A percentile compares a stretch with the other conserved stretches of the same genome.
Conservation (phyloP, 2,329 filamentous ascomycete species). For the Clonostachys solani region DNA sequence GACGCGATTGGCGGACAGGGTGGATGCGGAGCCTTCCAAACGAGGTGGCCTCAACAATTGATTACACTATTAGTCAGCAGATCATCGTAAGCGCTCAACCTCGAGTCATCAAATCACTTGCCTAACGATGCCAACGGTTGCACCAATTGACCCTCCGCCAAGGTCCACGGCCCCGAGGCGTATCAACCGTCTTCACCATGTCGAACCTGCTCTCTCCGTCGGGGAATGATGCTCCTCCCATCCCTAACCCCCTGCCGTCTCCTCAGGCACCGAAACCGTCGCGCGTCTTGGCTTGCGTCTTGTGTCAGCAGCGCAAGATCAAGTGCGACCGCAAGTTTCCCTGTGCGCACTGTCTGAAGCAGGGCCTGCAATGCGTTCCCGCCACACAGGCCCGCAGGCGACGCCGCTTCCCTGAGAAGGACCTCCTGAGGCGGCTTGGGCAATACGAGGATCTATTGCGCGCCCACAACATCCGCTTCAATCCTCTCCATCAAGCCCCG, state of each 20-base stretch:
- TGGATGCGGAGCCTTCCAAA: too few species aligned
- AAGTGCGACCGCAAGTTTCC: slow-evolving; percentile 57
- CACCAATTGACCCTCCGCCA: too few species aligned
- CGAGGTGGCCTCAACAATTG: neutral
- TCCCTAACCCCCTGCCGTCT: too few species aligned
- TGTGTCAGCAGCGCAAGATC: slow-evolving; percentile 59
- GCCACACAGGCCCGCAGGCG: slow-evolving; percentile 22
- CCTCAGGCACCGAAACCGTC: slow-evolving; percentile 10
- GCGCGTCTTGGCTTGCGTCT: slow-evolving; percentile 47
- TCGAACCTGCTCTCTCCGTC: too few species aligned
- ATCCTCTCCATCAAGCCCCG: slow-evolving; percentile 27
- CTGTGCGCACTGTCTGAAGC: slow-evolving; percentile 55
- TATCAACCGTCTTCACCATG: too few species aligned
- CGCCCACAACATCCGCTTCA: slow-evolving; percentile 49
- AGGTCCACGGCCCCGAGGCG: too few species aligned
- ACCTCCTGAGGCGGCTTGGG: slow-evolving; percentile 51
- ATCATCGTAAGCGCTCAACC: too few species aligned
- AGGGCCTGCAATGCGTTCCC: slow-evolving; percentile 27
- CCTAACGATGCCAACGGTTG: too few species aligned
- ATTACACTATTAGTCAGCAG: neutral
- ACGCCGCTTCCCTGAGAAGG: slow-evolving; percentile 49
- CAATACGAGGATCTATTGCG: slow-evolving; percentile 53
- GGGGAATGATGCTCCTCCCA: too few species aligned
- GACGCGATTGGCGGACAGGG: too few species aligned
- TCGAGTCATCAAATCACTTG: too few species aligned